Evolutionary conservation across 352 stramenopile species (phyloP), one percentile per base, ranked within the genome.

Genomic region (Globisporangium spiculum): DNA sequence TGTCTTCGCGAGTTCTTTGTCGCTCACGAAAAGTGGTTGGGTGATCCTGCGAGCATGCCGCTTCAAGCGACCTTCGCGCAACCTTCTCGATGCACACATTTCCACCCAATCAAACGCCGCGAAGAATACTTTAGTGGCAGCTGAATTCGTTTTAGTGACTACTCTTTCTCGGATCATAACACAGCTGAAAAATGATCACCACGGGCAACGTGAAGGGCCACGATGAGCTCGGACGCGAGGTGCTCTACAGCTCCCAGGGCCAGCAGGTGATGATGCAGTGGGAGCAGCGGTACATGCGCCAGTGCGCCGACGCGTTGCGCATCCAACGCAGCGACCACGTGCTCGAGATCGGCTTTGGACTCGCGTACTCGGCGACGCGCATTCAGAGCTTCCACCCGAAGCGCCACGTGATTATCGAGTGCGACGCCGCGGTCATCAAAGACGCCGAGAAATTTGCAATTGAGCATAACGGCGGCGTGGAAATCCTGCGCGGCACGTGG

Each of bases 251-350:
- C 77, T 91, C 84, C n/a, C 68, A 62, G 24, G 78, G 84, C 4
- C 83, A 94, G 75, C 86, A 94, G 72, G 88, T 97, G 20, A 97
- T 97, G 88, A 97, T 97, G 90, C 77, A 85, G 60, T 97, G 90
- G 90, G 90, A 97, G 68, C 74, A 72, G 56, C 34, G 78, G 24
- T 97, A 96, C 78, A 96, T 97, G 90, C 72, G 86, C 56, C 38
- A 58, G 48, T 92, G 87, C 22, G 89, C 90, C 48, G 81, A 90
- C 16, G 84, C 80, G 20, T 70, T 97, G 52, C 34, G 32, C 41
- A 84, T 96, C 61, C 61, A 59, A 26, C 55, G 53, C 20, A 71
- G 52, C 12, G 82, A 84, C 64, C 66, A 78, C 26, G 89, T 96
- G 66, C 78, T 97, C 34, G 88, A 97, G 71, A 94, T 97, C 65